These are phyloP conservation scores for Cercospora zeina DNA, from an alignment of 2,329 filamentous ascomycete genomes.

Conservation along the genomic window DNA sequence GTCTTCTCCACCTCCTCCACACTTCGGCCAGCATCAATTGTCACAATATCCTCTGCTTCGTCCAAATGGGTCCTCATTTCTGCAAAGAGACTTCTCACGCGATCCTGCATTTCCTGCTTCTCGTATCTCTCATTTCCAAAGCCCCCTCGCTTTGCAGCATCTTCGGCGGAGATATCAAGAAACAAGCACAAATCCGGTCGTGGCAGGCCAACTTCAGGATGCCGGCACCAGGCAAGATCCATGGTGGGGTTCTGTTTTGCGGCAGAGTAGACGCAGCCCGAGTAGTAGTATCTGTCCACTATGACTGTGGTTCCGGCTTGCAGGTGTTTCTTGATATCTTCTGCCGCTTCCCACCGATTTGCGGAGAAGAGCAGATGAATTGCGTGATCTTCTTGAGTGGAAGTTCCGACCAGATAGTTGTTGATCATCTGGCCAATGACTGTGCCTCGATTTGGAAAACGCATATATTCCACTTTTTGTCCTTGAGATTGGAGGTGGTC, in stretches of 20 bases:
- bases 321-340: slow-evolving; percentile 51
- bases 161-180: slow-evolving; percentile 73
- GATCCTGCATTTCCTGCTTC: slow-evolving; percentile 74
- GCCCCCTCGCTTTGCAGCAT: slow-evolving; percentile 74
- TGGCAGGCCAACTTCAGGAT: slow-evolving; percentile 82
- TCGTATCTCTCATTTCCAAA: slow-evolving; percentile 91
- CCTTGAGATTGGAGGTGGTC: slow-evolving; percentile 54
- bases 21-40: slow-evolving; percentile 56
- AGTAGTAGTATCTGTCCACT: slow-evolving; percentile 93
- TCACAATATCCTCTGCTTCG: slow-evolving; percentile 54
- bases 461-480: slow-evolving; percentile 57
- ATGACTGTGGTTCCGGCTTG: slow-evolving; percentile 71
- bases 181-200: slow-evolving; percentile 86
- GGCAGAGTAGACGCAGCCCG: slow-evolving; percentile 87
- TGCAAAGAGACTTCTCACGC: slow-evolving; percentile 73
- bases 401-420: slow-evolving; percentile 70
- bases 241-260: slow-evolving; percentile 76
- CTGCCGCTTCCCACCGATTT: slow-evolving; percentile 77
- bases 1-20: slow-evolving; percentile 54
- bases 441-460: slow-evolving; percentile 78
- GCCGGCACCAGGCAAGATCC: slow-evolving; percentile 74
- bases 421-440: slow-evolving; percentile 87
- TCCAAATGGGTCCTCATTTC: slow-evolving; percentile 48
- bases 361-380: slow-evolving; percentile 89
- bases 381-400: slow-evolving; percentile 78